Evolutionary conservation across 805 yeast species (phyloP).

Genomic region (Metschnikowia dekortorum): DNA sequence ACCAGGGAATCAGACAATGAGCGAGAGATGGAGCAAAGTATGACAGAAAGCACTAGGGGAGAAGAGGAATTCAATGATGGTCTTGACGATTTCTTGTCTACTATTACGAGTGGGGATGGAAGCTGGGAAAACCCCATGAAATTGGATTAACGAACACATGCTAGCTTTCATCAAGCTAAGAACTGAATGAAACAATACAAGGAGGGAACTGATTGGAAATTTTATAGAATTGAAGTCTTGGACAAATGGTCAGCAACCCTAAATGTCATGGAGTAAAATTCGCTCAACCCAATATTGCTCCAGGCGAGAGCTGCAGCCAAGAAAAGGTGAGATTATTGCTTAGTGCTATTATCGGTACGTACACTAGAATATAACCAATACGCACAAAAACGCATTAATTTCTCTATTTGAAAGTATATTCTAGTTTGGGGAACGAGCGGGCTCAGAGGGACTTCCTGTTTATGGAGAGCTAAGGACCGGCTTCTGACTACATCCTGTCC

Average conservation of each 20-base stretch:
- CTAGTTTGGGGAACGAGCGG: too few species aligned
- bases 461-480: too few species aligned
- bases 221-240: background rate
- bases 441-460: too few species aligned
- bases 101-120: slow-evolving; percentile 26
- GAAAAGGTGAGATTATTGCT: background rate
- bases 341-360: background rate
- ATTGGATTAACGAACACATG: slow-evolving; percentile 22
- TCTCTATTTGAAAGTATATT: too few species aligned
- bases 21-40: background rate
- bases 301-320: background rate
- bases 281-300: background rate
- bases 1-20: background rate
- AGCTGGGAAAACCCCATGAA: slow-evolving; percentile 40
- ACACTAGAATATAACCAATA: background rate
- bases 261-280: background rate
- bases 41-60: background rate
- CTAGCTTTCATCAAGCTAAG: too few species aligned
- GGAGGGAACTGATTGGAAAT: too few species aligned
- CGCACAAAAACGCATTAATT: background rate
- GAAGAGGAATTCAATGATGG: slow-evolving; percentile 24
- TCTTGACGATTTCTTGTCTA: slow-evolving; percentile 25
- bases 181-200: too few species aligned
- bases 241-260: background rate
- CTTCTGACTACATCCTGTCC: too few species aligned